A percentile compares a stretch with the other conserved stretches of the same genome.
Conservation (phyloP, 2,329 filamentous ascomycete species). For the Nemania sp. region DNA sequence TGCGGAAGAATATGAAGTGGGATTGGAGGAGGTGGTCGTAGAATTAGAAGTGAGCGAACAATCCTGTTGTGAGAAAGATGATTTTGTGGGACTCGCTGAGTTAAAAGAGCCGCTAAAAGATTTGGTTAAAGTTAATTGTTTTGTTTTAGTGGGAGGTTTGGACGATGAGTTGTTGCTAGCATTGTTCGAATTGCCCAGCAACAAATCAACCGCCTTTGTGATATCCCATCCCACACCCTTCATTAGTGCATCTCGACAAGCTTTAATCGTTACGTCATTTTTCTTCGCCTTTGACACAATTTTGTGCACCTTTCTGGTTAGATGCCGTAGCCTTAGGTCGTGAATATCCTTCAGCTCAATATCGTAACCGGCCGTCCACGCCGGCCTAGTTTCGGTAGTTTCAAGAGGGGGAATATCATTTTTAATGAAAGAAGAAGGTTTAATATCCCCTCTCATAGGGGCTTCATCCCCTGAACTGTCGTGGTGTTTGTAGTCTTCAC, state of each 20-base stretch:
- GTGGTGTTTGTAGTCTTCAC: constrained; percentile 50
- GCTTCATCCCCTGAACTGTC: constrained; percentile 51
- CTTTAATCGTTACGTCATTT: constrained; percentile 45
- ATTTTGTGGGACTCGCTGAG: constrained; percentile 17
- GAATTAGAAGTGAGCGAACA: constrained; percentile 31
- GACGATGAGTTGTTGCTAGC: neutral
- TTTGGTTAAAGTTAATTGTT: constrained; percentile 26
- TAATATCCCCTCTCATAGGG: constrained; percentile 51
- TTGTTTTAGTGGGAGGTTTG: constrained; percentile 20
- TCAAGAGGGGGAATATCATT: constrained; percentile 34
- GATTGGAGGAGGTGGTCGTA: constrained; percentile 28
- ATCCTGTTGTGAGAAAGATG: constrained; percentile 36
- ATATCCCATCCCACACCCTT: constrained; percentile 46
- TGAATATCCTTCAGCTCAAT: constrained; percentile 48
- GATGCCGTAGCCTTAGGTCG: constrained; percentile 48
- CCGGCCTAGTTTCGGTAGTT: constrained; percentile 30
- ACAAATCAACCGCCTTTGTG: constrained; percentile 44
- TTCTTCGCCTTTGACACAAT: constrained; percentile 47
- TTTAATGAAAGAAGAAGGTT: constrained; percentile 50
- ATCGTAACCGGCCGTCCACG: constrained; percentile 39
- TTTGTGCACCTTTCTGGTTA: constrained; percentile 49
- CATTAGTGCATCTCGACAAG: constrained; percentile 49
- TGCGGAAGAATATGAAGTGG: constrained; percentile 31
- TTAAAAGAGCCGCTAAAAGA: constrained; percentile 17
- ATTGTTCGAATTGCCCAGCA: constrained; percentile 32